Base-by-base conservation (phyloP, 176 grass and related monocot genomes). In the Juncus effusus region DNA sequence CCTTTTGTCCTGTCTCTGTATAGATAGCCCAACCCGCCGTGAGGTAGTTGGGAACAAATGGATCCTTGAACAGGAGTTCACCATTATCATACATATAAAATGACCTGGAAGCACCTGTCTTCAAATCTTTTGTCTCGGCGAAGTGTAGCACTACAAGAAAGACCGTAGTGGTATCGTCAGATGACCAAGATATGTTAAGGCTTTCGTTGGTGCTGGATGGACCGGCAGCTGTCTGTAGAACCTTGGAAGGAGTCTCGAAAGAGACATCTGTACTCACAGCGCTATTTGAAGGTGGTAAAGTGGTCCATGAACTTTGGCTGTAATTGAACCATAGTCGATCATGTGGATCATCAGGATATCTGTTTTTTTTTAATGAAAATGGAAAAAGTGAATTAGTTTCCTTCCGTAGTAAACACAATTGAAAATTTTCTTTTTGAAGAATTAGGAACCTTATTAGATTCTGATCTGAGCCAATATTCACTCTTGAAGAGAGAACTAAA, bases 381-480 rank as follows among this genome's bases (percentile, higher is more conserved):
- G 44, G 19, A 1, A 28, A 47, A 47, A 6, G 44, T 47, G 44
- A 47, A 47, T 28, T 28, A 28, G 19, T 28, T 28, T 28, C 19
- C 44, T 47, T 47, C 44, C 44, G 44, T 6, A 47, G 19, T 28
- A 28, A 28, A 28, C 19, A 28, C 19, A 28, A 28, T 28, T 28
- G 19, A 28, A 28, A 28, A 28, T 28, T 28, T 28, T 28, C 19
- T 28, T 28, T 0, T 28, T 28, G 19, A 28, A 28, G 16, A 76
- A 50, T 8, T 52, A 63, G 42, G 40, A 60, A 49, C 78, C 83
- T 44, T 62, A 80, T 53, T 38, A 42, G 67, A 63, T 2, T 60
- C 73, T 42, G 57, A 38, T 57, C 67, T 66, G 44, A 82, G 16
- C 50, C 60, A 9, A 61, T 54, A 67, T 40, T n/a, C 16, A 4